These are phyloP conservation scores for Wallacemonas collosoma DNA, from an alignment of 208 protist species.

Conservation along the genomic window DNA sequence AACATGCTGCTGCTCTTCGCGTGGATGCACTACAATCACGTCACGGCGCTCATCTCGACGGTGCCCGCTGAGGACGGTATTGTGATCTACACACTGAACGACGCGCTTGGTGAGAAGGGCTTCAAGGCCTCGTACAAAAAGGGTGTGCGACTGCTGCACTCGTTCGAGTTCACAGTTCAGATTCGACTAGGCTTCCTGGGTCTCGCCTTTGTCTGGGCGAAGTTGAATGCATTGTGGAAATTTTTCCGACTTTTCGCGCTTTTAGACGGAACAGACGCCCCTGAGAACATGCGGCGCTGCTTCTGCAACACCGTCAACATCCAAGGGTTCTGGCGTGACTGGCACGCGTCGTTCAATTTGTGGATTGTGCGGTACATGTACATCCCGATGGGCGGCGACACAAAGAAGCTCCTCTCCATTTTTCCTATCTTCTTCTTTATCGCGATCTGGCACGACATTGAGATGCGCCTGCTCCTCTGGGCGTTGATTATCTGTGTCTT, in stretches of 20 bases:
- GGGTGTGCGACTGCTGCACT: neutral
- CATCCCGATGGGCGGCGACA: slow-evolving; percentile 82
- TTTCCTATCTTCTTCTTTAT: slow-evolving; percentile 93
- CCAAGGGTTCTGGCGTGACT: slow-evolving; percentile 91
- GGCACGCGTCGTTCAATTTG: slow-evolving; percentile 93
- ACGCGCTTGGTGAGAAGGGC: slow-evolving; percentile 7
- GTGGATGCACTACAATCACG: slow-evolving; percentile 61
- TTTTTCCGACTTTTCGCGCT: slow-evolving; percentile 85
- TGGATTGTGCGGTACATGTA: slow-evolving; percentile 96
- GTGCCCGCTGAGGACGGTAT: slow-evolving; percentile 2
- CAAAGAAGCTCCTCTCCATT: slow-evolving; percentile 55
- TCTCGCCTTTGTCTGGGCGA: slow-evolving; percentile 89
- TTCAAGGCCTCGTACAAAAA: slow-evolving; percentile 16
- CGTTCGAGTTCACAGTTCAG: slow-evolving; percentile 3
- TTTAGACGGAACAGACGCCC: slow-evolving; percentile 82
- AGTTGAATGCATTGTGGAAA: slow-evolving; percentile 92
- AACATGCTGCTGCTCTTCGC: slow-evolving; percentile 36
- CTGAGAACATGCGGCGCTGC: slow-evolving; percentile 92
- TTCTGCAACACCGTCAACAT: slow-evolving; percentile 88
- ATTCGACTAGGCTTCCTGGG: slow-evolving; percentile 42
- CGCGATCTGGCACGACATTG: slow-evolving; percentile 92
- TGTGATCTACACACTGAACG: slow-evolving; percentile 6
- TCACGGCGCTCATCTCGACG: slow-evolving; percentile 44
- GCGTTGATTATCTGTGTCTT: slow-evolving; percentile 64
- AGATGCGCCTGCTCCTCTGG: slow-evolving; percentile 70